These are phyloP conservation scores for Fragosphaeria purpurea DNA, from an alignment of 2,329 filamentous ascomycete genomes.

Conservation along the genomic window DNA sequence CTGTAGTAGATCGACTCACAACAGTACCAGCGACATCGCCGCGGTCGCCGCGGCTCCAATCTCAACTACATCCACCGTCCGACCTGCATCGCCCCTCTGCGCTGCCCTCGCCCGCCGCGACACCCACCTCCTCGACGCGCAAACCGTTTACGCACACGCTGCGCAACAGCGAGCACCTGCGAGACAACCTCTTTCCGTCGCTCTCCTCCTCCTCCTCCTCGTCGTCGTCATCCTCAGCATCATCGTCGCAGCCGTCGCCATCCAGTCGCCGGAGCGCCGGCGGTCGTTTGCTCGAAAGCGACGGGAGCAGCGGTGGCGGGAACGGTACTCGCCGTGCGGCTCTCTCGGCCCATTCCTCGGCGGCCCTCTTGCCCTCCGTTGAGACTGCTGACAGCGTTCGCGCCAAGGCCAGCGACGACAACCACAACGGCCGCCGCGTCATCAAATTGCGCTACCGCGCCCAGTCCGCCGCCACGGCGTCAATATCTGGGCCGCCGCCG, in stretches of 20 bases:
- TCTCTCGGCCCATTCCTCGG: no score
- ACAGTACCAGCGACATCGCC: not conserved
- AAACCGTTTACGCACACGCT: not conserved
- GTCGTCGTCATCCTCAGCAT: not conserved
- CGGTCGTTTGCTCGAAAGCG: no score
- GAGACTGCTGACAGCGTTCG: no score
- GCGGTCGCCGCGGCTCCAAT: not conserved
- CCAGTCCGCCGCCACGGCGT: not conserved
- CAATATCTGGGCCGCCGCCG: no score
- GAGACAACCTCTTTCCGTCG: slow-evolving; percentile 6
- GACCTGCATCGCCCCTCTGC: not conserved
- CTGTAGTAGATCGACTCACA: not conserved
- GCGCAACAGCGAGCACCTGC: slow-evolving; percentile 6
- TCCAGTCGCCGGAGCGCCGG: no score
- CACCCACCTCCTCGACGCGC: no score
- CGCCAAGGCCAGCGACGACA: no score
- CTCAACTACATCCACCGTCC: not conserved
- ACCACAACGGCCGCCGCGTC: slow-evolving; percentile 1
- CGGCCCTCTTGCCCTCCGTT: no score
- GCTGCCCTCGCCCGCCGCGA: no score
- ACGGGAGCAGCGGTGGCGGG: no score
- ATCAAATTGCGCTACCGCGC: slow-evolving; percentile 7
- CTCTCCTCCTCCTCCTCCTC: not conserved
- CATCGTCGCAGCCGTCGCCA: not conserved
- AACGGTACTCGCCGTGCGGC: no score